These are phyloP conservation scores for Fusarium sp. DNA, from an alignment of 2,329 filamentous ascomycete genomes.

Conservation along the genomic window DNA sequence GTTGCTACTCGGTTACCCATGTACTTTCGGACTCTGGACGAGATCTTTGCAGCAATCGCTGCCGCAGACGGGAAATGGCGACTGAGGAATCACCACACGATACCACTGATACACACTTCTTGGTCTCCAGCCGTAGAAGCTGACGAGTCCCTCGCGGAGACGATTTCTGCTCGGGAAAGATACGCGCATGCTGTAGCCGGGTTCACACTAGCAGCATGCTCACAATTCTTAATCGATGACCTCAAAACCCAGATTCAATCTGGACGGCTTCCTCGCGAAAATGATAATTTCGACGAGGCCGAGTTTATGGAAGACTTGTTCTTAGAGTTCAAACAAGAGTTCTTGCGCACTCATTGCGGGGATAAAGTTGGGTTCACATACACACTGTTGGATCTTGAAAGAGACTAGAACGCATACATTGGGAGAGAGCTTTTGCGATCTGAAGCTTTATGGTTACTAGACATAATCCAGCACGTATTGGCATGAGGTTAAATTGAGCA, in stretches of 20 bases:
- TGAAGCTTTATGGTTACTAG: too few relatives aligned
- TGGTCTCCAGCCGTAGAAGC: not conserved
- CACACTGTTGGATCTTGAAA: not conserved
- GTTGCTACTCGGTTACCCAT: not conserved
- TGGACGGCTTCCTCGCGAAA: accelerated
- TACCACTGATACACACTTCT: not conserved
- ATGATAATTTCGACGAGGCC: accelerated
- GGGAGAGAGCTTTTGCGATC: not conserved
- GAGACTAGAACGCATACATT: accelerated
- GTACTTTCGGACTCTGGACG: not conserved
- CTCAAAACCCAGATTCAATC: accelerated
- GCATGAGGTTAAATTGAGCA: too few relatives aligned
- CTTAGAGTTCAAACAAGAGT: not conserved
- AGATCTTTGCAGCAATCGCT: accelerated
- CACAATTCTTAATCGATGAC: not conserved
- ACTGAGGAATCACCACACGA: accelerated
- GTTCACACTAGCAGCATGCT: not conserved
- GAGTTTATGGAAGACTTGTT: not conserved
- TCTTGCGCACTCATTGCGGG: not conserved
- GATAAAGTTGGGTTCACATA: not conserved
- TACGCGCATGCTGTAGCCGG: not conserved
- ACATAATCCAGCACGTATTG: too few relatives aligned
- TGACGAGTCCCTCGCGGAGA: accelerated
- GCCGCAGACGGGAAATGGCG: not conserved
- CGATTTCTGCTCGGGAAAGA: not conserved